phyloP scores from a whole-genome alignment of 169 alveolate genomes.

The Plasmodium inui region DNA sequence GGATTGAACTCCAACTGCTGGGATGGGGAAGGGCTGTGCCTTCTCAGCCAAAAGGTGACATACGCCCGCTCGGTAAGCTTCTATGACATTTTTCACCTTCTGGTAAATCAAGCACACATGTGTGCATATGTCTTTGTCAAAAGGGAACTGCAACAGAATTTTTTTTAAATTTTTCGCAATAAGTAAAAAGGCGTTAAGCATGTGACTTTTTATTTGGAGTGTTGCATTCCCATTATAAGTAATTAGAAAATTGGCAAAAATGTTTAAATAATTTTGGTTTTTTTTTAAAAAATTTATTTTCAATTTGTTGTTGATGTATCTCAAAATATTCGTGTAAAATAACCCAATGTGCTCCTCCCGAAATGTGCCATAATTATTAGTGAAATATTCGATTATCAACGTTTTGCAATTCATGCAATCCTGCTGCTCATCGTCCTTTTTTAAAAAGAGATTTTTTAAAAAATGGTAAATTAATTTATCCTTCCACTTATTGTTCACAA shows the following conservation, averaged over 20 bases:
- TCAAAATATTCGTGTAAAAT: slow-evolving; percentile 40
- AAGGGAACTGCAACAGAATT: slow-evolving; percentile 65
- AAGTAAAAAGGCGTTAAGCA: slow-evolving; percentile 33
- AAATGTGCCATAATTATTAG: slow-evolving; percentile 61
- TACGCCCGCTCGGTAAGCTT: slow-evolving; percentile 32
- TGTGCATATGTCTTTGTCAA: slow-evolving; percentile 77
- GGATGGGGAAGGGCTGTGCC: not conserved
- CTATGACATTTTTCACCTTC: slow-evolving; percentile 51
- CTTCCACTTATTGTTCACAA: slow-evolving; percentile 64
- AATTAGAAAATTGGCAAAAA: slow-evolving; percentile 71
- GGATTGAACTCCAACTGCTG: not conserved
- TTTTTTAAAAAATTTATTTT: slow-evolving; percentile 62
- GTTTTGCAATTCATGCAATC: slow-evolving; percentile 38
- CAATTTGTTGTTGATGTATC: slow-evolving; percentile 58
- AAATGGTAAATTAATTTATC: slow-evolving; percentile 48
- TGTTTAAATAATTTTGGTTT: slow-evolving; percentile 74
- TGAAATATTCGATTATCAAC: slow-evolving; percentile 67
- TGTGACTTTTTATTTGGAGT: slow-evolving; percentile 29
- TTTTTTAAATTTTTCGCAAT: slow-evolving; percentile 73
- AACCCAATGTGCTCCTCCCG: not conserved
- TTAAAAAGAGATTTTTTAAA: slow-evolving; percentile 56
- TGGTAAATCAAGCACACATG: slow-evolving; percentile 73
- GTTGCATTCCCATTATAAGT: slow-evolving; percentile 52
- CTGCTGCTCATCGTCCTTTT: not conserved
- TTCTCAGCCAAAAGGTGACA: slow-evolving; percentile 4